phyloP scores from a whole-genome alignment of 2,329 filamentous ascomycete species.

The Pestalotiopsis sp. region DNA sequence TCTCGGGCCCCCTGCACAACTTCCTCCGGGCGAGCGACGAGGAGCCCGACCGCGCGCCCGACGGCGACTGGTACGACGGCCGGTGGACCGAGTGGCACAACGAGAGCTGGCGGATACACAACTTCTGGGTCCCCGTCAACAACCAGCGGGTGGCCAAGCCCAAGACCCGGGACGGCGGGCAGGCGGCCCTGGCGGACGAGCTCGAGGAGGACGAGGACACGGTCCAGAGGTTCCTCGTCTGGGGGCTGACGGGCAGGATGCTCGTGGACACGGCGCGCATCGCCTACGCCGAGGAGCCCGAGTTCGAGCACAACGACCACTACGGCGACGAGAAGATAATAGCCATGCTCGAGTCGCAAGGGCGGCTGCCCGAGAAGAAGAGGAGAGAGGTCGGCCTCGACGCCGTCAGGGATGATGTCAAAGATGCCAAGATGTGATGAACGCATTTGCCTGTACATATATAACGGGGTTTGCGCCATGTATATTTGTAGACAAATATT shows the following conservation, averaged over 20 bases:
- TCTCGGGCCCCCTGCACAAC: conserved; percentile 84
- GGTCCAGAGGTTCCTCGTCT: conserved; percentile 74
- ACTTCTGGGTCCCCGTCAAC: conserved; percentile 83
- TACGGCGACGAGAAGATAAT: conserved; percentile 57
- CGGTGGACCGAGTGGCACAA: conserved; percentile 79
- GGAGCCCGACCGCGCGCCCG: conserved; percentile 37
- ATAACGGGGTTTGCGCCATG: background rate
- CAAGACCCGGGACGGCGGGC: conserved; percentile 23
- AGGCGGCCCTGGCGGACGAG: conserved; percentile 24
- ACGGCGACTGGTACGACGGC: conserved; percentile 80
- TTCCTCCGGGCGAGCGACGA: conserved; percentile 69
- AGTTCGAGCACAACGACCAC: conserved; percentile 69
- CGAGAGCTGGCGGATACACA: conserved; percentile 80
- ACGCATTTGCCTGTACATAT: conserved; percentile 5
- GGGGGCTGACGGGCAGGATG: conserved; percentile 92
- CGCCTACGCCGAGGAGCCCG: conserved; percentile 79
- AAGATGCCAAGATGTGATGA: conserved; percentile 41
- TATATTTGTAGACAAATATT: background rate
- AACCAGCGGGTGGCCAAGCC: conserved; percentile 69
- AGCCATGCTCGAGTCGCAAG: conserved; percentile 42
- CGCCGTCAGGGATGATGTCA: conserved; percentile 33
- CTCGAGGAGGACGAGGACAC: conserved; percentile 39
- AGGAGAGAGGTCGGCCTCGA: conserved; percentile 32
- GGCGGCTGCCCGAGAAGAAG: conserved; percentile 47
- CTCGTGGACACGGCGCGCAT: conserved; percentile 84